These are phyloP conservation scores for Calonectria montana DNA, from an alignment of 2,329 filamentous ascomycete species.

Conservation along the genomic window DNA sequence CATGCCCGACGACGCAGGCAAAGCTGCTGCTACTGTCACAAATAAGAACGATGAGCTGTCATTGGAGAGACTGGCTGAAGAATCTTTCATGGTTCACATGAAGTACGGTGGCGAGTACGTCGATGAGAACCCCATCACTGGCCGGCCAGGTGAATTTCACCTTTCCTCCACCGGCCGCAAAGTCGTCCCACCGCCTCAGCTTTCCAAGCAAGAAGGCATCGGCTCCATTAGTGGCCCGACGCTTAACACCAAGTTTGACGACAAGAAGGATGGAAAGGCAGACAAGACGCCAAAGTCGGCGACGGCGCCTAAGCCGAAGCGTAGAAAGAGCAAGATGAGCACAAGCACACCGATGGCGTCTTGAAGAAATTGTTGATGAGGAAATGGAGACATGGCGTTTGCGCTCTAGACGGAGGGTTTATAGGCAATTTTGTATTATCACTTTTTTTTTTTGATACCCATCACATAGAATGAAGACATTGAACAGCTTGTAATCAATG, in stretches of 20 bases:
- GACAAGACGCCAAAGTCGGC: constrained; percentile 58
- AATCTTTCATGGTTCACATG: constrained; percentile 68
- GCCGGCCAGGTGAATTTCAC: constrained; percentile 73
- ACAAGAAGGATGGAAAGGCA: constrained; percentile 60
- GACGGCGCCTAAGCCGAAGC: constrained; percentile 56
- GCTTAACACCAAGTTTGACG: constrained; percentile 55
- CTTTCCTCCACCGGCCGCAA: constrained; percentile 71
- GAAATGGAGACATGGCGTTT: constrained; percentile 10
- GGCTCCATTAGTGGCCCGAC: constrained; percentile 50
- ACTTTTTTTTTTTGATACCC: constrained; percentile 41
- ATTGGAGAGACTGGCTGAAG: constrained; percentile 64
- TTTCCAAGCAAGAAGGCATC: constrained; percentile 46
- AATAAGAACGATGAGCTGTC: constrained; percentile 53
- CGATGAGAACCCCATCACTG: constrained; percentile 76
- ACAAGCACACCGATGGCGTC: constrained; percentile 49
- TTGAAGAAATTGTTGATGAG: neutral
- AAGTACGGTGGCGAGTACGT: constrained; percentile 73
- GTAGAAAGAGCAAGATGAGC: constrained; percentile 61
- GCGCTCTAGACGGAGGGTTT: neutral
- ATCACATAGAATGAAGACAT: constrained; percentile 18
- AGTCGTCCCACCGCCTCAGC: constrained; percentile 47
- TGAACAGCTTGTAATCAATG: neutral
- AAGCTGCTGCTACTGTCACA: constrained; percentile 38
- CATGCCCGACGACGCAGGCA: constrained; percentile 53
- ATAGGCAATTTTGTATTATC: constrained; percentile 19